A percentile compares a stretch with the other conserved stretches of the same genome.
Conservation (phyloP, 768 basidiomycete genomes). For the Termitomyces sp. region DNA sequence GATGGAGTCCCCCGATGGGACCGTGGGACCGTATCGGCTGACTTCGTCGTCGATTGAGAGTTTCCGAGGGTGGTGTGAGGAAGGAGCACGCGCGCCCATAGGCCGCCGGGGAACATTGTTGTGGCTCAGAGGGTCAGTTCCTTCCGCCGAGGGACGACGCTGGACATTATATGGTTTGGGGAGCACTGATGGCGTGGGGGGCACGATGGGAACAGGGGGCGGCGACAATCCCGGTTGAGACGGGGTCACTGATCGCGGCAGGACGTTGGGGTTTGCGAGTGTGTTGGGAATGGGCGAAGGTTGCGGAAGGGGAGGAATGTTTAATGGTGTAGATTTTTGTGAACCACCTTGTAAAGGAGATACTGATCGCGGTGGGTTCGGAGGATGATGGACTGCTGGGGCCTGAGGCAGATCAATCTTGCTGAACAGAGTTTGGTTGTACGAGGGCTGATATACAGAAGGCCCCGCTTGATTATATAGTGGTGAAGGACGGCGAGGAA, state of each 20-base stretch:
- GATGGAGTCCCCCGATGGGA: conserved; percentile 3
- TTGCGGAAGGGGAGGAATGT: background rate
- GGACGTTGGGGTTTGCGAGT: background rate
- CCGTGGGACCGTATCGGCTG: background rate
- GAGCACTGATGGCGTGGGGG: background rate
- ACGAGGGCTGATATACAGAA: background rate
- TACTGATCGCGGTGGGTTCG: background rate
- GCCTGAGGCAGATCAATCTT: background rate
- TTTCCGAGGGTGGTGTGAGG: background rate
- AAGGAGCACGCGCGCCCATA: background rate
- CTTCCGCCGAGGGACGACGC: conserved; percentile 1
- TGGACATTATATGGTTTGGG: background rate
- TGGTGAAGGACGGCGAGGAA: background rate
- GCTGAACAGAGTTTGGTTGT: background rate
- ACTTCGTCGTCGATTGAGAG: background rate
- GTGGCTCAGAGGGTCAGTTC: background rate
- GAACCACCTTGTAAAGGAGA: background rate
- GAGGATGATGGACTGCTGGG: background rate
- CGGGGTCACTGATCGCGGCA: background rate
- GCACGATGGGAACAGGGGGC: background rate
- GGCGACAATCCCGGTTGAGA: background rate
- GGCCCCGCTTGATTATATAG: background rate
- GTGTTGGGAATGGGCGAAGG: background rate
- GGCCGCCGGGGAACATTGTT: background rate
- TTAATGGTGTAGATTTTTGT: background rate